phyloP scores from a whole-genome alignment of 2,329 filamentous ascomycete species.

The Epichloe hybrida region DNA sequence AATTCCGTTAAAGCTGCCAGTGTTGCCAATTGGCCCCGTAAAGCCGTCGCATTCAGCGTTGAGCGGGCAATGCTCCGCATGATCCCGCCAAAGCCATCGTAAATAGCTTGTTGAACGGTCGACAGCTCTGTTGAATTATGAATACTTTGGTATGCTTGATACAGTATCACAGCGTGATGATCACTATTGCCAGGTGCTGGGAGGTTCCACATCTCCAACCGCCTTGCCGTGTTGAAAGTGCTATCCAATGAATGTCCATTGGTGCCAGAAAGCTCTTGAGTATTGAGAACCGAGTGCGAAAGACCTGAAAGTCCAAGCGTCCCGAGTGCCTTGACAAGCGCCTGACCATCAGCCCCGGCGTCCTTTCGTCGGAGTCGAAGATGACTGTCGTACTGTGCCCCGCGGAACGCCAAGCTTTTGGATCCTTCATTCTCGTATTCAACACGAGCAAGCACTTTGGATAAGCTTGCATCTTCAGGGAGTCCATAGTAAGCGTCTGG shows the following conservation, averaged over 20 bases:
- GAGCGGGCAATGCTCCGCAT: constrained; percentile 42
- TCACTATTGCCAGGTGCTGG: constrained; percentile 52
- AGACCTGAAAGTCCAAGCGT: constrained; percentile 74
- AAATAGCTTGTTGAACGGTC: constrained; percentile 42
- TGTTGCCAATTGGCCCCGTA: constrained; percentile 44
- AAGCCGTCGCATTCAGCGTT: constrained; percentile 33
- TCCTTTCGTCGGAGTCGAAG: constrained; percentile 47
- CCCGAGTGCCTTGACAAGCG: constrained; percentile 64
- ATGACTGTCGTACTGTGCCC: constrained; percentile 80
- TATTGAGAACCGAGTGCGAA: constrained; percentile 64
- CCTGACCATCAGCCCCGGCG: constrained; percentile 47
- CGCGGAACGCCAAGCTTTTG: constrained; percentile 80
- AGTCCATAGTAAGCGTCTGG: constrained; percentile 93
- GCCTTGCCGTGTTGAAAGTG: constrained; percentile 67
- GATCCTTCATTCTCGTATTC: constrained; percentile 82
- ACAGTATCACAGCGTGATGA: constrained; percentile 56
- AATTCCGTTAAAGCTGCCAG: constrained; percentile 69
- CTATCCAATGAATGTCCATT: constrained; percentile 50
- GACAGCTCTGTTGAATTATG: constrained; percentile 47
- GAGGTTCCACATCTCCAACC: constrained; percentile 85
- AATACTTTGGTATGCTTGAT: constrained; percentile 69
- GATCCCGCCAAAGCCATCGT: constrained; percentile 47
- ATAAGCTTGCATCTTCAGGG: constrained; percentile 61
- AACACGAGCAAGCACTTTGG: constrained; percentile 65
- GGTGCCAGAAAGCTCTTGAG: constrained; percentile 46